phyloP scores from a whole-genome alignment of 768 basidiomycete genomes.

The Leccinum rimulosum region DNA sequence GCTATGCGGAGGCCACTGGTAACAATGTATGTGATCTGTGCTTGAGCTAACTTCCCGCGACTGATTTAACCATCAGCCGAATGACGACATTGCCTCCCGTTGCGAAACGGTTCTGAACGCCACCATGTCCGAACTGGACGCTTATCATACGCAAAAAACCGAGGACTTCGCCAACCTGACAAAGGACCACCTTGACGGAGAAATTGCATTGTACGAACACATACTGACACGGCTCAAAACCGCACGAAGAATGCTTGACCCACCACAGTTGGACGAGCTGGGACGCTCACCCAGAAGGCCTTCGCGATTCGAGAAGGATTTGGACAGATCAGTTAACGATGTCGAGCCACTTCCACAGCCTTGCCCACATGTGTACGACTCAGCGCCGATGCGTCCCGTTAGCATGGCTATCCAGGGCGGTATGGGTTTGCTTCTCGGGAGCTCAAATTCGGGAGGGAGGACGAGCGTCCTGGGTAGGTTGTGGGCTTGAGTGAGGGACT shows the following conservation, averaged over 20 bases:
- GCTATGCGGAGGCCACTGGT: conserved; percentile 54
- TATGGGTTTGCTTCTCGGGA: conserved; percentile 59
- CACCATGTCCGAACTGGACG: conserved; percentile 86
- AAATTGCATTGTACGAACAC: conserved; percentile 75
- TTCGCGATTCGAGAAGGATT: conserved; percentile 75
- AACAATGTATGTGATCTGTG: conserved; percentile 24
- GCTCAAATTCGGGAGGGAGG: conserved; percentile 32
- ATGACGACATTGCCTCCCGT: conserved; percentile 65
- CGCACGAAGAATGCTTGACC: conserved; percentile 55
- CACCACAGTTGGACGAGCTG: conserved; percentile 47
- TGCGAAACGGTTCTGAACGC: conserved; percentile 88
- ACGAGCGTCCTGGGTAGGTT: conserved; percentile 62
- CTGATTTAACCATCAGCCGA: conserved; percentile 37
- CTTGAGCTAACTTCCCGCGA: background rate
- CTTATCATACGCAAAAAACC: conserved; percentile 68
- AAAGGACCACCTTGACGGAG: conserved; percentile 72
- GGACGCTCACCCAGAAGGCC: conserved; percentile 52
- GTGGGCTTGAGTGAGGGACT: conserved; percentile 37
- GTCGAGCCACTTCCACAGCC: conserved; percentile 59
- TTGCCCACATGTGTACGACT: conserved; percentile 77
- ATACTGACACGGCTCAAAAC: conserved; percentile 55
- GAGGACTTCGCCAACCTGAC: conserved; percentile 64
- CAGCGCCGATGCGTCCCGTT: conserved; percentile 70
- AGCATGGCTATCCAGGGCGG: conserved; percentile 73
- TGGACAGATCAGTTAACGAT: conserved; percentile 51